Evolutionary conservation across 1,284 basidiomycete genomes (phyloP).

Genomic region (Bondarzewia mesenterica): DNA sequence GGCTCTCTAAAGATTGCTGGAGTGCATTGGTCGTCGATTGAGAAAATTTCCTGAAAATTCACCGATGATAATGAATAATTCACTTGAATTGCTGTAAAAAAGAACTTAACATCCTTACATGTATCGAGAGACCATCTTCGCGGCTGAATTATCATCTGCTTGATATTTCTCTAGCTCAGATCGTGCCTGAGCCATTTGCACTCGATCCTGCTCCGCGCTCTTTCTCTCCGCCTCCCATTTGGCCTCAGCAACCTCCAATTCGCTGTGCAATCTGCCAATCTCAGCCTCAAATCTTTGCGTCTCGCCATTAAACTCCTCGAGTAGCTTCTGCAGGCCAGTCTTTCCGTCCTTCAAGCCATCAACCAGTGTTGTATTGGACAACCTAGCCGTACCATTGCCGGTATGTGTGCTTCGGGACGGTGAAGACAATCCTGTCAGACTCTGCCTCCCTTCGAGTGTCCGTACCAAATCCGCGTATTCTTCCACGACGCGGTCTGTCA

Average conservation of each 20-base stretch:
- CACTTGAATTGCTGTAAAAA: background rate
- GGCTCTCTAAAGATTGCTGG: constrained; percentile 53
- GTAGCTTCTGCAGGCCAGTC: constrained; percentile 37
- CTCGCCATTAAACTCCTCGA: constrained; percentile 42
- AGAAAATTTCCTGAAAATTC: constrained; percentile 65
- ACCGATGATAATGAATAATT: background rate
- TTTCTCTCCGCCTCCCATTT: constrained; percentile 40
- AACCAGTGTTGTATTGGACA: constrained; percentile 20
- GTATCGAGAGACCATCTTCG: constrained; percentile 82
- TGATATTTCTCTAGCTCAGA: constrained; percentile 52
- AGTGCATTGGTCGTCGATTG: constrained; percentile 70
- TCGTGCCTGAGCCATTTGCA: constrained; percentile 37
- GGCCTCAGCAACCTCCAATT: constrained; percentile 34
- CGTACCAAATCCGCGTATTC: constrained; percentile 69
- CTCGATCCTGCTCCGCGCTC: constrained; percentile 32
- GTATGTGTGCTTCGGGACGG: constrained; percentile 5
- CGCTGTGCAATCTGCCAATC: constrained; percentile 34
- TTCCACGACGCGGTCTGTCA: constrained; percentile 54
- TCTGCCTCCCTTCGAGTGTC: constrained; percentile 40
- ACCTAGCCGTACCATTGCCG: constrained; percentile 9
- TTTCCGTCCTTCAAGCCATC: constrained; percentile 42
- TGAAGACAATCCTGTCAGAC: constrained; percentile 12
- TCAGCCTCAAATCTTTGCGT: constrained; percentile 39
- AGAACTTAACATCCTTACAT: constrained; percentile 44
- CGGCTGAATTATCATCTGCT: constrained; percentile 71